These are phyloP conservation scores for Clitopilus hobsonii DNA, from an alignment of 768 basidiomycete genomes.

Conservation along the genomic window DNA sequence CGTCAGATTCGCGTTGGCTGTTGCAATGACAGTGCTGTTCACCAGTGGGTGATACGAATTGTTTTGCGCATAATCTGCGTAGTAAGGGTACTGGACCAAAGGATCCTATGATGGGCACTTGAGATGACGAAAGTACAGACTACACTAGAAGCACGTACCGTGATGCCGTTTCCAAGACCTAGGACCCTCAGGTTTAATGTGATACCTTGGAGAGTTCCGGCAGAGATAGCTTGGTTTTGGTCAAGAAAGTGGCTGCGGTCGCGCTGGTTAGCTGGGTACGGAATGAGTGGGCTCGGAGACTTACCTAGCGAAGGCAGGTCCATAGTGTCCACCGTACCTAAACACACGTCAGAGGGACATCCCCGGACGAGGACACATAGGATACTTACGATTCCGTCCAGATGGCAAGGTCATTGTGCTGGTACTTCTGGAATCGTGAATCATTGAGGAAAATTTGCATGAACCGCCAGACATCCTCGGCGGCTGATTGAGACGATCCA, in stretches of 20 bases:
- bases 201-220: constrained; percentile 37
- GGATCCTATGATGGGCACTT: constrained; percentile 24
- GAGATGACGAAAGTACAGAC: not conserved
- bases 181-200: constrained; percentile 53
- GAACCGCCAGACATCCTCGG: constrained; percentile 55
- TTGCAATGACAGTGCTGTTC: constrained; percentile 38
- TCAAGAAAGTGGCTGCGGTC: constrained; percentile 42
- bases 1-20: constrained; percentile 34
- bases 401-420: constrained; percentile 41
- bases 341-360: not conserved
- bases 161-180: constrained; percentile 59
- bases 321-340: constrained; percentile 71
- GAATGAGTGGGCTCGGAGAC: not conserved
- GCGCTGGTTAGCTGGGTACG: not conserved
- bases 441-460: constrained; percentile 60
- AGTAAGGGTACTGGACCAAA: constrained; percentile 52
- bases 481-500: constrained; percentile 48
- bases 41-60: constrained; percentile 59
- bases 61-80: constrained; percentile 45
- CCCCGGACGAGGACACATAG: not conserved
- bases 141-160: constrained; percentile 27
- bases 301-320: constrained; percentile 57
- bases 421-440: constrained; percentile 43
- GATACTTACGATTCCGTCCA: constrained; percentile 56
- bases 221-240: constrained; percentile 53